phyloP scores from a whole-genome alignment of 805 yeast genomes.

The Nakazawaea anatomiae region DNA sequence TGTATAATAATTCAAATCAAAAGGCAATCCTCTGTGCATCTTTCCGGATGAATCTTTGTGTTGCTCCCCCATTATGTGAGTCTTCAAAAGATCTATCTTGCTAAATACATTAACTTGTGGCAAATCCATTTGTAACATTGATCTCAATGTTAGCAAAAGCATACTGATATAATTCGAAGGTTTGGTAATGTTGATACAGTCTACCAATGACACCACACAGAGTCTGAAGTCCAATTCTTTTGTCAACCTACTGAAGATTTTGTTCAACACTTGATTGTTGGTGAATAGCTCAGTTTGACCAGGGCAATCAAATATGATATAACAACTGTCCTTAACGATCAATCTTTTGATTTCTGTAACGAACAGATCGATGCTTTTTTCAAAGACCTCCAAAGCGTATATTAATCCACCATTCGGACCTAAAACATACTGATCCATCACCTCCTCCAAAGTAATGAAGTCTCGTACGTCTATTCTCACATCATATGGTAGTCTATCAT shows the following conservation, averaged over 20 bases:
- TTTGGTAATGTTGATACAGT: conserved; percentile 71
- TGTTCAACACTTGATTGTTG: conserved; percentile 68
- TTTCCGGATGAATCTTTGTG: conserved; percentile 37
- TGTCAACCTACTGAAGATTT: conserved; percentile 60
- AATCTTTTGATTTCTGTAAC: conserved; percentile 50
- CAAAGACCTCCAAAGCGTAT: conserved; percentile 70
- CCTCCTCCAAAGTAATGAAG: conserved; percentile 49
- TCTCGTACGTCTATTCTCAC: conserved; percentile 54
- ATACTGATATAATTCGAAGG: conserved; percentile 89
- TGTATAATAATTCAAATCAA: conserved; percentile 79
- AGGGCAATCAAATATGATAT: conserved; percentile 83
- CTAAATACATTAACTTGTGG: conserved; percentile 93
- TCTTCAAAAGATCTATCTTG: conserved; percentile 76
- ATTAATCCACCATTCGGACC: conserved; percentile 86
- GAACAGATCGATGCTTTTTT: conserved; percentile 54
- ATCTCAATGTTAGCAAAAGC: conserved; percentile 70
- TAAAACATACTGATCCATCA: conserved; percentile 47
- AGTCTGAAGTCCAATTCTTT: conserved; percentile 63
- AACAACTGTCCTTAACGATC: conserved; percentile 43
- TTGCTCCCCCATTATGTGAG: conserved; percentile 32
- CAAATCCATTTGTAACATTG: conserved; percentile 88
- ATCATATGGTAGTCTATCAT: conserved; percentile 47
- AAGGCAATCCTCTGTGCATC: conserved; percentile 48
- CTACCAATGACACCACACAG: conserved; percentile 83
- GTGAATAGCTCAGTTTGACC: conserved; percentile 97